Conservation (phyloP, 1,139 yeast species). For the Hyphopichia khmerensis region DNA sequence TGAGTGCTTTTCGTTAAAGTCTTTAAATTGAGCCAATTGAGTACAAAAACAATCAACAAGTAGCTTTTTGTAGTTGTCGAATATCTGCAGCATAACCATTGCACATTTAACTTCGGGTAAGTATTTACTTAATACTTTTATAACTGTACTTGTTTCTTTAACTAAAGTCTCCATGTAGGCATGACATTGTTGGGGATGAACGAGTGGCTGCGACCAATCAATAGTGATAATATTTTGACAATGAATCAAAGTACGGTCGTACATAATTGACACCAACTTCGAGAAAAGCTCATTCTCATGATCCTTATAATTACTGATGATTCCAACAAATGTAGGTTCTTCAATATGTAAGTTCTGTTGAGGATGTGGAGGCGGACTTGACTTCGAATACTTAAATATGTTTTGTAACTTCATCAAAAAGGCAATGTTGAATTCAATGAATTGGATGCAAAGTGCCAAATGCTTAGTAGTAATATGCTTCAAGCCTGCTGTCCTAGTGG, state of each 20-base stretch:
- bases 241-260: slow-evolving; percentile 57
- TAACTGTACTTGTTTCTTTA: slow-evolving; percentile 63
- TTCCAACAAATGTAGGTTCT: slow-evolving; percentile 35
- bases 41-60: slow-evolving; percentile 56
- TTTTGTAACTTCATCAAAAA: slow-evolving; percentile 20
- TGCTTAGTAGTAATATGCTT: slow-evolving; percentile 77
- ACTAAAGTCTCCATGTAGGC: slow-evolving; percentile 66
- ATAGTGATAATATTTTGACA: slow-evolving; percentile 44
- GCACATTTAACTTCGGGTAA: slow-evolving; percentile 53
- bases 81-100: slow-evolving; percentile 53
- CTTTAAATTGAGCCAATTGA: slow-evolving; percentile 50
- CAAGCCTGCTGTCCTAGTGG: slow-evolving; percentile 72
- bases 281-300: slow-evolving; percentile 68
- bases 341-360: slow-evolving; percentile 18
- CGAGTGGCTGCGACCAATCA: slow-evolving; percentile 50
- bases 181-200: slow-evolving; percentile 48
- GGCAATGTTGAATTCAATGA: slow-evolving; percentile 41
- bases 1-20: slow-evolving; percentile 52
- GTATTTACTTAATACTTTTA: slow-evolving; percentile 59
- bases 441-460: slow-evolving; percentile 66
- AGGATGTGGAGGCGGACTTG: slow-evolving; percentile 6
- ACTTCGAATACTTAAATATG: slow-evolving; percentile 12
- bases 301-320: slow-evolving; percentile 45
- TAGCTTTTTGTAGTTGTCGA: slow-evolving; percentile 58
- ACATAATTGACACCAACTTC: slow-evolving; percentile 69